These are phyloP conservation scores for Pythium aristosporum DNA, from an alignment of 352 stramenopile genomes.

Conservation along the genomic window DNA sequence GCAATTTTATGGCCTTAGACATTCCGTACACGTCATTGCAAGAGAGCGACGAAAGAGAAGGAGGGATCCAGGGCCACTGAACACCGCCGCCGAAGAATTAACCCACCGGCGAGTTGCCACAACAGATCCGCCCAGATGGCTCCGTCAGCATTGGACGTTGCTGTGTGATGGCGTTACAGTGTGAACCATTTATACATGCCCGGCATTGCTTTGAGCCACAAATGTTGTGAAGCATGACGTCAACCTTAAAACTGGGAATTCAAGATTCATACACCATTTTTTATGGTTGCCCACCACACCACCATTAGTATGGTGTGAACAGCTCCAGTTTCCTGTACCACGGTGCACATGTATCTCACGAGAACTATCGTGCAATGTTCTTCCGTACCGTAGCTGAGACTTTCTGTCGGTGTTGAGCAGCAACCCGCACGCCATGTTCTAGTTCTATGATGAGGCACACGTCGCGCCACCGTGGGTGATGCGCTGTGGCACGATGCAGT, in stretches of 20 bases:
- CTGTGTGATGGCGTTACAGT: background rate
- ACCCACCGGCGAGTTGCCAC: background rate
- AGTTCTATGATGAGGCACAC: background rate
- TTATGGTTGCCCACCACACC: too few species aligned
- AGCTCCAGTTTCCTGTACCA: too few species aligned
- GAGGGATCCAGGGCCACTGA: background rate
- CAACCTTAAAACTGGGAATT: too few species aligned
- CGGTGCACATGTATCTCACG: too few species aligned
- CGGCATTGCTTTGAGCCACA: background rate
- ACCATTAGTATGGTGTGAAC: too few species aligned
- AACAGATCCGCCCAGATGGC: background rate
- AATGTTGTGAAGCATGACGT: background rate
- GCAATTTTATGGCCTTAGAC: too few species aligned
- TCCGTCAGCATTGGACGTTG: background rate
- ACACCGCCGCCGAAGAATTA: background rate
- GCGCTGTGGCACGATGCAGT: background rate
- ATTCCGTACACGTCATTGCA: background rate
- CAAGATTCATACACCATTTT: too few species aligned
- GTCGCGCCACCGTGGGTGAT: background rate
- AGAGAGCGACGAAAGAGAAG: background rate
- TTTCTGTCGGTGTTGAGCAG: background rate
- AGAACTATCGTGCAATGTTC: too few species aligned
- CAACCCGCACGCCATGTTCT: background rate
- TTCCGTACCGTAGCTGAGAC: too few species aligned
- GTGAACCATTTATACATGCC: background rate